Base-by-base conservation (phyloP, 202 grass and related monocot genomes). In the Carex arenaria region DNA sequence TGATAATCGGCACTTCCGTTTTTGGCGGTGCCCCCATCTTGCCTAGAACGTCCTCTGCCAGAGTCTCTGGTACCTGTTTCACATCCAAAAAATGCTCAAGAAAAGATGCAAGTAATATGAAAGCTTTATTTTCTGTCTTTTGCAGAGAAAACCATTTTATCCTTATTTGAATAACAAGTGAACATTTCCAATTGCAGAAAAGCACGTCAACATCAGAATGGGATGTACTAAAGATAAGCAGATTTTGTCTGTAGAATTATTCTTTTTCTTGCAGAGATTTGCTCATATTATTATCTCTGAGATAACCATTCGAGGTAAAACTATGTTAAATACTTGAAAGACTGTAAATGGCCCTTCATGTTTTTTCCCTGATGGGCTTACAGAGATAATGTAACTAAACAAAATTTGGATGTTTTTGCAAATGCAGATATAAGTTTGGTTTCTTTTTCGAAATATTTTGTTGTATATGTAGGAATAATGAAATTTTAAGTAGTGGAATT, bases 1-100 rank as follows among this genome's bases (percentile, higher is more conserved):
- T 87, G 65, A 98, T 94, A 72, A 94, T 38, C 19, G 95, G 92
- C 11, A 69, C 84, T 64, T 93, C 95, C 19, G 64, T 84, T 76
- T 93, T 98, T 45, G 92, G 78, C 49, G 92, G 95, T 45, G 95
- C 95, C 1, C 92, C 89, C 90, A 98, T 98, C 82, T 98, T 98
- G 67, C 80, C 90, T 54, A 98, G 89, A 43, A 94, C 90, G 47
- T 93, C 95, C 38, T 94, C 95, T 3, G 89, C 66, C 28, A 98
- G 87, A 51, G 82, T 98, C 89, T 98, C 95, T 72, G 92, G 87
- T 23, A 98, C 92, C 95, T 97, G 82, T 68, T 45, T 6, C 6
- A 61, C 26, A 84, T 31, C 30, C 49, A 61, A 45, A 49, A 49
- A 64, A 74, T 74, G 13, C 12, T 31, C 14, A 34, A 57, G 15